These are phyloP conservation scores for Brassica juncea DNA, from an alignment of 345 rosid genomes.

Conservation along the genomic window DNA sequence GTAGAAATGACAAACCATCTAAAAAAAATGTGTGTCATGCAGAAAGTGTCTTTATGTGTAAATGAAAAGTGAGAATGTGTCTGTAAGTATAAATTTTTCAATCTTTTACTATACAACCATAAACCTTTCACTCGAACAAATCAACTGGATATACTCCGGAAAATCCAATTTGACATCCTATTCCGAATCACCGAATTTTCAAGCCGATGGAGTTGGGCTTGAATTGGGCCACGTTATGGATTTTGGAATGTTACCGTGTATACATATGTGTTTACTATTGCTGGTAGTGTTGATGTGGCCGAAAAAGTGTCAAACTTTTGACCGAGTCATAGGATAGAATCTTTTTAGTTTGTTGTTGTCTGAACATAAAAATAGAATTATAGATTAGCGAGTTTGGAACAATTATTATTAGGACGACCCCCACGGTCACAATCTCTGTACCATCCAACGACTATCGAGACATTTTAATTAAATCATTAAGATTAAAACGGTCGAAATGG, in stretches of 20 bases:
- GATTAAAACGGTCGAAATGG: constrained; percentile 35
- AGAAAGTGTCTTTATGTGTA: no score
- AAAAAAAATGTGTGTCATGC: no score
- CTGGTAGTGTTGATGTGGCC: constrained; percentile 22
- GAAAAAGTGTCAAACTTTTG: constrained; percentile 9
- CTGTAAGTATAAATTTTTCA: no score
- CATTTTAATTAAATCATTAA: constrained; percentile 18
- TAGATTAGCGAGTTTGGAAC: constrained; percentile 14
- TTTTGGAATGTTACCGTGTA: neutral
- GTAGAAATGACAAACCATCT: no score
- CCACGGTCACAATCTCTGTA: neutral
- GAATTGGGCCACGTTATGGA: neutral
- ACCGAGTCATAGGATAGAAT: neutral
- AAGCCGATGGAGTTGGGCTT: neutral
- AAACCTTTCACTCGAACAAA: neutral
- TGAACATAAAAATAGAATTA: constrained; percentile 1
- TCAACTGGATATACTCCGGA: neutral
- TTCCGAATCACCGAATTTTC: neutral
- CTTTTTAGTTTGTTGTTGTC: constrained; percentile 4
- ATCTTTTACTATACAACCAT: neutral
- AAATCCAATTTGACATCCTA: neutral
- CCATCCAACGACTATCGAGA: constrained; percentile 14
- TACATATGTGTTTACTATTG: neutral
- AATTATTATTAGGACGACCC: constrained; percentile 3
- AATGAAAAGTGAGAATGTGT: no score